Conservation (phyloP, 2,329 filamentous ascomycete species). For the Pyricularia grisea region DNA sequence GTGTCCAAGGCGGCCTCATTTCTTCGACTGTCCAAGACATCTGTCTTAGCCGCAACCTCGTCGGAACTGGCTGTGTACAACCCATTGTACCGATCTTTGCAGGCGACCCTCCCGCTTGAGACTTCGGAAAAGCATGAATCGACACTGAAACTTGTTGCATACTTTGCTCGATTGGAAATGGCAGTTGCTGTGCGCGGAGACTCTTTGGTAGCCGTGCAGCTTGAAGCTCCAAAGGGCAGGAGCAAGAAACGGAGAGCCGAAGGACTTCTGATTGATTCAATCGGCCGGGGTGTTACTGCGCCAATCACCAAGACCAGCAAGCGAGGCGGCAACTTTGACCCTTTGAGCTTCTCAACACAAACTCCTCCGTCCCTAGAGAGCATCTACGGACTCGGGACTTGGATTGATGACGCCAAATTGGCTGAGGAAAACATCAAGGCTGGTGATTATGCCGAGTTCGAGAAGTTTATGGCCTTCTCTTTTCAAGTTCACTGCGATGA, state of each 20-base stretch:
- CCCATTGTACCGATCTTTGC: slow-evolving; percentile 55
- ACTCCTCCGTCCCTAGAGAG: slow-evolving; percentile 1
- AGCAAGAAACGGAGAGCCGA: slow-evolving; percentile 45
- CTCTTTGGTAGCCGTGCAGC: slow-evolving; percentile 58
- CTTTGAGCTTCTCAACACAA: slow-evolving; percentile 22
- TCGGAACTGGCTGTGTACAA: slow-evolving; percentile 56
- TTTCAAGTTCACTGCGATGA: slow-evolving; percentile 3
- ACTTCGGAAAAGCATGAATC: slow-evolving; percentile 24
- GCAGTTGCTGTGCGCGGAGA: slow-evolving; percentile 56
- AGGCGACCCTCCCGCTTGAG: slow-evolving; percentile 37
- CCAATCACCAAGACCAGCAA: not conserved
- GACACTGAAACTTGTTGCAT: slow-evolving; percentile 40
- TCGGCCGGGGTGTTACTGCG: slow-evolving; percentile 51
- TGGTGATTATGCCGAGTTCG: slow-evolving; percentile 38
- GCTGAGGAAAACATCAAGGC: slow-evolving; percentile 38
- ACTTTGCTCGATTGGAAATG: slow-evolving; percentile 57
- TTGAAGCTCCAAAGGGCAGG: slow-evolving; percentile 51
- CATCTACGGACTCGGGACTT: slow-evolving; percentile 1
- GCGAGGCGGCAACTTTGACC: slow-evolving; percentile 11
- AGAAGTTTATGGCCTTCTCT: slow-evolving; percentile 18
- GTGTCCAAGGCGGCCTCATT: slow-evolving; percentile 50
- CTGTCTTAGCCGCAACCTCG: slow-evolving; percentile 52
- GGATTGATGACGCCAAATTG: slow-evolving; percentile 26
- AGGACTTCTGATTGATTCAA: slow-evolving; percentile 62
- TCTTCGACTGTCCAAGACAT: slow-evolving; percentile 55